Conservation (phyloP, 352 stramenopile genomes). For the Phytophthora crassamura region DNA sequence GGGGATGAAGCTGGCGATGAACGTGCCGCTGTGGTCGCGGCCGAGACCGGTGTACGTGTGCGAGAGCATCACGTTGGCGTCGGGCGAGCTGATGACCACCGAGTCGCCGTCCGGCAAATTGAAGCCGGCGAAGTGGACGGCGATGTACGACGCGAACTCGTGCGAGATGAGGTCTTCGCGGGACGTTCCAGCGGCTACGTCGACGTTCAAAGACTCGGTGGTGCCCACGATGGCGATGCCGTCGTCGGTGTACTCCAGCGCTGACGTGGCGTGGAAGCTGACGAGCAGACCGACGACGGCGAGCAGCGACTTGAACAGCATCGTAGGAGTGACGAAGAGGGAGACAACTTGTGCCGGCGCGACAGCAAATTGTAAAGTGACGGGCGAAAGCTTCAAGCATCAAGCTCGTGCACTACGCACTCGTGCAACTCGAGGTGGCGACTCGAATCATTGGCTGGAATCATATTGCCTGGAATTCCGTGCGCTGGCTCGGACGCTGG, state of each 20-base stretch:
- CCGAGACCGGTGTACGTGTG: constrained; percentile 51
- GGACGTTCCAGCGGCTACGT: constrained; percentile 30
- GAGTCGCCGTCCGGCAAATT: constrained; percentile 58
- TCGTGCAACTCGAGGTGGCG: constrained; percentile 19
- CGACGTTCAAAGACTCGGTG: constrained; percentile 38
- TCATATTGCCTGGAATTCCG: constrained; percentile 24
- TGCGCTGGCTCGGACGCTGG: constrained; percentile 14
- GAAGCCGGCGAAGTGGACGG: constrained; percentile 60
- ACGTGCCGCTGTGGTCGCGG: constrained; percentile 40
- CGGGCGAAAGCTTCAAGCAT: neutral
- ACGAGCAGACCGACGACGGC: constrained; percentile 14
- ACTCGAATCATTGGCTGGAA: constrained; percentile 15
- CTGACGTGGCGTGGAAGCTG: constrained; percentile 11
- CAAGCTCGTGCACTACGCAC: neutral
- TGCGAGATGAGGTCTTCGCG: constrained; percentile 49
- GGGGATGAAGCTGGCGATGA: constrained; percentile 55
- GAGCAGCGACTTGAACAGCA: constrained; percentile 21
- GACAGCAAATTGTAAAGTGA: constrained; percentile 40
- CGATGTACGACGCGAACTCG: constrained; percentile 59
- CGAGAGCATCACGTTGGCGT: constrained; percentile 25
- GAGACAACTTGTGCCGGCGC: constrained; percentile 12
- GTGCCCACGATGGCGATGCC: constrained; percentile 48
- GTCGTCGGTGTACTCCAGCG: constrained; percentile 39
- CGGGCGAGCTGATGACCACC: constrained; percentile 52
- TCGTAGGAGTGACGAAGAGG: constrained; percentile 7